Percentiles rank a stretch among this genome's conserved stretches.
Conservation (phyloP, 495 filamentous ascomycete species). For the Darksidea phi region DNA sequence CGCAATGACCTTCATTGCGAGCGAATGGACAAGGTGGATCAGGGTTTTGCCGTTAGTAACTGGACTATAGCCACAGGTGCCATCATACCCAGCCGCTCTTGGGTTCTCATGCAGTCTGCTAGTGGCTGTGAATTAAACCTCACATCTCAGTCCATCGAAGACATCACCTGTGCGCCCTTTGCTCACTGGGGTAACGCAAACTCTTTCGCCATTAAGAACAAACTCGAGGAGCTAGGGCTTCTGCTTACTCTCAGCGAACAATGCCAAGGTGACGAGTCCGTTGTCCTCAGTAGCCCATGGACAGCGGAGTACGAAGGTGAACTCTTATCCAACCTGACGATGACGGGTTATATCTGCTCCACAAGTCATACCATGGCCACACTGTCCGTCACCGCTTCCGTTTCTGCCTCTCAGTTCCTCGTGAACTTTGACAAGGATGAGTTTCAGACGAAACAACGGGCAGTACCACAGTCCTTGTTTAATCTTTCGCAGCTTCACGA, state of each 20-base stretch:
- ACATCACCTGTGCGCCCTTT: too few relatives aligned
- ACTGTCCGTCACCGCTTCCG: not conserved
- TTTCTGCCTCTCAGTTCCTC: not conserved
- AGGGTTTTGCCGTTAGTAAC: too few relatives aligned
- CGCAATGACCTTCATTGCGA: too few relatives aligned
- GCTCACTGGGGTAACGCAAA: too few relatives aligned
- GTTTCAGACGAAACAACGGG: not conserved
- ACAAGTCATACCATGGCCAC: not conserved
- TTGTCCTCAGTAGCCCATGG: not conserved
- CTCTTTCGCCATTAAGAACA: too few relatives aligned
- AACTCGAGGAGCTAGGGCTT: too few relatives aligned
- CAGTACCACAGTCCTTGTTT: not conserved
- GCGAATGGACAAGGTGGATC: too few relatives aligned
- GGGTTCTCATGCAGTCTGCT: too few relatives aligned
- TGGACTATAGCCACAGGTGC: too few relatives aligned
- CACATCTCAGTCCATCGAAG: too few relatives aligned
- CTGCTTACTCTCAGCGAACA: not conserved
- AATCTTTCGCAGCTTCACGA: not conserved
- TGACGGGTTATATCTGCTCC: not conserved
- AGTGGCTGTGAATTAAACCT: too few relatives aligned
- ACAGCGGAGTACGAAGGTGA: not conserved
- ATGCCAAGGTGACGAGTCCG: not conserved
- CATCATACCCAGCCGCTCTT: too few relatives aligned
- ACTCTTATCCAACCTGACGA: not conserved
- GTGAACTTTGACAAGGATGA: not conserved